Evolutionary conservation across 495 filamentous ascomycete genomes (phyloP).

Genomic region (Trichoderma asperelloides): DNA sequence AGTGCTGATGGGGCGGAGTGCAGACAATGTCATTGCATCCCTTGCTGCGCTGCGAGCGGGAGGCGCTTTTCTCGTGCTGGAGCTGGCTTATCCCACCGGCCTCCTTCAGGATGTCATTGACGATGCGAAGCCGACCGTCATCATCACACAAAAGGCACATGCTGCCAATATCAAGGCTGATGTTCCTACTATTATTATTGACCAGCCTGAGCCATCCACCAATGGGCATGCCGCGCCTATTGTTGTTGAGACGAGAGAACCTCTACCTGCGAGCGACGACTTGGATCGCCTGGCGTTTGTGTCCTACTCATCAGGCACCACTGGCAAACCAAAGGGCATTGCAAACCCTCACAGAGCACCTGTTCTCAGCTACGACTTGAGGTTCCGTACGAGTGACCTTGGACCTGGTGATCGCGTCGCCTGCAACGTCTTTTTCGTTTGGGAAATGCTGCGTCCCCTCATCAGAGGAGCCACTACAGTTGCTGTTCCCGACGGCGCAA

Average conservation of each 20-base stretch:
- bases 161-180: constrained; percentile 46
- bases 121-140: constrained; percentile 52
- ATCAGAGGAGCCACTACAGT: constrained; percentile 59
- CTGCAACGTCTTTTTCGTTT: constrained; percentile 68
- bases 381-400: constrained; percentile 54
- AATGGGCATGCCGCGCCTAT: constrained; percentile 21
- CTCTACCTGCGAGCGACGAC: constrained; percentile 48
- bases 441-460: constrained; percentile 65
- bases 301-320: constrained; percentile 58
- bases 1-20: constrained; percentile 55
- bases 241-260: constrained; percentile 28
- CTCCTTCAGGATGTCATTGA: constrained; percentile 58
- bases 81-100: constrained; percentile 57
- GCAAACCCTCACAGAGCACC: constrained; percentile 58
- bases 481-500: constrained; percentile 55
- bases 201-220: constrained; percentile 28
- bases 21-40: constrained; percentile 62
- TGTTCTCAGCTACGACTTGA: constrained; percentile 54
- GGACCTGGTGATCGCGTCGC: constrained; percentile 57
- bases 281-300: constrained; percentile 58
- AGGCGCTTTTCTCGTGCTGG: constrained; percentile 61
- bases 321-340: constrained; percentile 62
- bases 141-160: constrained; percentile 49
- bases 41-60: constrained; percentile 57
- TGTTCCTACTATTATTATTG: constrained; percentile 47